These are phyloP conservation scores for Physcomitrium patens DNA, from an alignment of 225 moss, liverwort and hornwort genomes.

Conservation along the genomic window DNA sequence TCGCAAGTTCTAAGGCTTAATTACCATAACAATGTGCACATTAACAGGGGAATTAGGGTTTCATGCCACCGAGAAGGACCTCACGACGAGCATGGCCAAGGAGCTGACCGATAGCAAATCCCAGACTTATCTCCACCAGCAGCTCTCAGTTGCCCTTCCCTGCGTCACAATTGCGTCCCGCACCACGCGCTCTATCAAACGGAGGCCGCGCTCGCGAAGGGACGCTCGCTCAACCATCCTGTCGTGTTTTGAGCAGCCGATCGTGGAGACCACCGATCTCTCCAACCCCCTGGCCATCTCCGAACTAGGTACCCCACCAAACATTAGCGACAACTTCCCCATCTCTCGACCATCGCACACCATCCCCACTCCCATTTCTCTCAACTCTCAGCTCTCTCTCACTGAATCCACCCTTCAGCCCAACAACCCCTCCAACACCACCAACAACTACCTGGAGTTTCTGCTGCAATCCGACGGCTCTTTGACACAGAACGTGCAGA, in stretches of 20 bases:
- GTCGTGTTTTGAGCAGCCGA: slow-evolving; percentile 73
- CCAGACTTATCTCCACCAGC: slow-evolving; percentile 38
- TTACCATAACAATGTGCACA: slow-evolving; percentile 23
- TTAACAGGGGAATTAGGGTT: background rate
- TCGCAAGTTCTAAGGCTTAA: background rate
- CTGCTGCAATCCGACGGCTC: background rate
- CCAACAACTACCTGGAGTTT: background rate
- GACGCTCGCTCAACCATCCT: slow-evolving; percentile 64
- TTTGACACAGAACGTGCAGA: too few relatives aligned
- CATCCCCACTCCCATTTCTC: background rate
- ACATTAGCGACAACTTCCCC: slow-evolving; percentile 35
- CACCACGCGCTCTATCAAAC: slow-evolving; percentile 72
- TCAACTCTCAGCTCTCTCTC: too few relatives aligned
- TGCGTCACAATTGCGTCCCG: slow-evolving; percentile 72
- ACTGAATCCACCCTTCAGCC: too few relatives aligned
- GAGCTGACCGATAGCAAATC: slow-evolving; percentile 41
- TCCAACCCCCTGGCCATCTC: slow-evolving; percentile 40
- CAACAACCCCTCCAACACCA: too few relatives aligned
- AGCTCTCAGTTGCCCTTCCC: slow-evolving; percentile 50
- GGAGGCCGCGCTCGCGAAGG: slow-evolving; percentile 89
- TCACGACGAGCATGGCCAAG: slow-evolving; percentile 33
- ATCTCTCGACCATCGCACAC: slow-evolving; percentile 36
- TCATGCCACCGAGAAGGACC: slow-evolving; percentile 27
- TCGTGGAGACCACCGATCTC: slow-evolving; percentile 31
- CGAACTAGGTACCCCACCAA: slow-evolving; percentile 46